Evolutionary conservation across 2,329 filamentous ascomycete genomes (phyloP).

Genomic region (Xylariales sp.): DNA sequence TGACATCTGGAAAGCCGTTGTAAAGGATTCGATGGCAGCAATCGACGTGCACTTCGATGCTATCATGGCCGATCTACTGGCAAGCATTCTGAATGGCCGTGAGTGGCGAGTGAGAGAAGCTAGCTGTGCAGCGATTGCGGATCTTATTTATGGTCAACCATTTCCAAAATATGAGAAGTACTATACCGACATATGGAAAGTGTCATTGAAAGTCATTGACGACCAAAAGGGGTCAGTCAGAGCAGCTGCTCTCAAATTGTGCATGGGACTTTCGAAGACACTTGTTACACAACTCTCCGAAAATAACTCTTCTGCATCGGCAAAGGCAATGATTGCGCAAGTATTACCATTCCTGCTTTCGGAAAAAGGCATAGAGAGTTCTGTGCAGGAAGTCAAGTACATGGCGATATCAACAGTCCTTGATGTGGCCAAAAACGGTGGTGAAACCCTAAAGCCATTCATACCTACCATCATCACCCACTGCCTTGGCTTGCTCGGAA

Average conservation of each 20-base stretch:
- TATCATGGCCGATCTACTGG: constrained; percentile 83
- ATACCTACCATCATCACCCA: constrained; percentile 78
- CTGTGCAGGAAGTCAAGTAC: constrained; percentile 78
- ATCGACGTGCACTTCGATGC: constrained; percentile 80
- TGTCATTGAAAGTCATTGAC: constrained; percentile 86
- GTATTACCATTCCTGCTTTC: constrained; percentile 89
- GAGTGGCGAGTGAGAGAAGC: constrained; percentile 95
- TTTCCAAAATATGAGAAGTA: constrained; percentile 77
- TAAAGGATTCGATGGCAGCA: constrained; percentile 76
- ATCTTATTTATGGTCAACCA: constrained; percentile 77
- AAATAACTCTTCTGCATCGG: constrained; percentile 64
- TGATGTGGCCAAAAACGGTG: constrained; percentile 85
- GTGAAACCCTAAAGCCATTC: constrained; percentile 73
- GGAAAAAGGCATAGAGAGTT: constrained; percentile 82
- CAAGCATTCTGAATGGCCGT: constrained; percentile 72
- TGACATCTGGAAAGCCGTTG: constrained; percentile 94
- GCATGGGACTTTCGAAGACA: constrained; percentile 77
- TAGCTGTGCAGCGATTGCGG: constrained; percentile 83
- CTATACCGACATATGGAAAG: constrained; percentile 78
- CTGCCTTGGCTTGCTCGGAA: constrained; percentile 77
- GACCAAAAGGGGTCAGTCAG: constrained; percentile 93
- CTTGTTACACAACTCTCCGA: constrained; percentile 83
- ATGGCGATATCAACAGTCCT: constrained; percentile 82
- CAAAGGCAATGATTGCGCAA: constrained; percentile 75
- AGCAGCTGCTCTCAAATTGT: constrained; percentile 73